These are phyloP conservation scores for Cytospora piceicola DNA, from an alignment of 2,329 filamentous ascomycete species.

Conservation along the genomic window DNA sequence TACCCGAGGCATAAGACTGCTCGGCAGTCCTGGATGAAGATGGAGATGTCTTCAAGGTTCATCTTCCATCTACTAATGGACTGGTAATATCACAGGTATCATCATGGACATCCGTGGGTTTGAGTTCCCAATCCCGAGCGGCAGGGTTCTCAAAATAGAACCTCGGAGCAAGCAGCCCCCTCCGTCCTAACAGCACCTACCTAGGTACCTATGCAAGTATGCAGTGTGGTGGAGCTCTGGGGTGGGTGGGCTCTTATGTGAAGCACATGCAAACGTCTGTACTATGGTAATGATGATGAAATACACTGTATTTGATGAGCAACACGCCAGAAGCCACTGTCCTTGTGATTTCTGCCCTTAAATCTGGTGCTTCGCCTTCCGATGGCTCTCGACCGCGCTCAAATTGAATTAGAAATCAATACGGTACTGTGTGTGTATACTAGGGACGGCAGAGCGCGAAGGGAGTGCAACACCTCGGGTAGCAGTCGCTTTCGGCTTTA, in stretches of 20 bases:
- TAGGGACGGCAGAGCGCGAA: not conserved
- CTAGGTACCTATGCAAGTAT: not conserved
- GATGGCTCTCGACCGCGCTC: not conserved
- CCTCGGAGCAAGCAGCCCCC: not conserved
- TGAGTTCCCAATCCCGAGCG: not conserved
- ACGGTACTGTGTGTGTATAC: not conserved
- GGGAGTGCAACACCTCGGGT: conserved; percentile 10
- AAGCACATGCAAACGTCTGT: not conserved
- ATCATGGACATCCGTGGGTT: not conserved
- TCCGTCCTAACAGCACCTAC: no score
- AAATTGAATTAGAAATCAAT: not conserved
- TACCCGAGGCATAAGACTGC: conserved; percentile 9
- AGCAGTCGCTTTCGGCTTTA: conserved; percentile 10
- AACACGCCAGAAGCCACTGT: not conserved
- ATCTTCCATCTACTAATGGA: not conserved
- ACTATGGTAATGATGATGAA: not conserved
- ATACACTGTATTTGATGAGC: not conserved
- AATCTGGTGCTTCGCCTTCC: not conserved
- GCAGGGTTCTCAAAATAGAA: not conserved
- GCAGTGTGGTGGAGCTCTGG: not conserved
- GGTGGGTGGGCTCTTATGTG: not conserved
- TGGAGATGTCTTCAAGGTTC: not conserved
- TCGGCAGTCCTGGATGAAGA: not conserved
- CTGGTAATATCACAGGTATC: not conserved
- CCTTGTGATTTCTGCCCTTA: not conserved